Evolutionary conservation across 164 flowering plant genomes (phyloP).

Genomic region (Amborella trichopoda): DNA sequence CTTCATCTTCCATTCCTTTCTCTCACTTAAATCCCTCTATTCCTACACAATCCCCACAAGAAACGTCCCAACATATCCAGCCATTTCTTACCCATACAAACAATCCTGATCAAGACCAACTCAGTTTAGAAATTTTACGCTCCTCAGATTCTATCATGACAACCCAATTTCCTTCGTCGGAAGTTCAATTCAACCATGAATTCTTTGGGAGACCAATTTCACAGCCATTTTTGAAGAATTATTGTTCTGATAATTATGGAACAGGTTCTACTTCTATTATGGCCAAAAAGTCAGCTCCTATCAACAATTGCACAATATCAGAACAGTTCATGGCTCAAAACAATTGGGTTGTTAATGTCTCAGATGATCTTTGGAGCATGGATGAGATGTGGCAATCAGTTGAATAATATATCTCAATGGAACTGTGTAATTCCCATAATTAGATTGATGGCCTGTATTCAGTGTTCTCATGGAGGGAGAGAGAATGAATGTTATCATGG

Average conservation of each 20-base stretch:
- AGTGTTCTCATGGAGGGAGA: not conserved
- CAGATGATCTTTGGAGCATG: conserved; percentile 30
- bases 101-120: too few relatives aligned
- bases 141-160: conserved; percentile 16
- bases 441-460: not conserved
- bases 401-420: conserved; percentile 12
- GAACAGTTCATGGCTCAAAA: conserved; percentile 18
- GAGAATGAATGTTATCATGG: not conserved
- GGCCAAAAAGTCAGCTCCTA: conserved; percentile 15
- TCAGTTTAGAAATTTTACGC: too few relatives aligned
- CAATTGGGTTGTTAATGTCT: conserved; percentile 27
- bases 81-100: too few relatives aligned
- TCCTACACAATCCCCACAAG: conserved; percentile 4
- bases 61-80: not conserved
- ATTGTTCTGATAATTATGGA: not conserved
- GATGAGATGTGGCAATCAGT: conserved; percentile 38
- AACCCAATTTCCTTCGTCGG: too few relatives aligned
- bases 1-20: conserved; percentile 9
- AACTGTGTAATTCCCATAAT: too few relatives aligned
- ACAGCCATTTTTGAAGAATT: not conserved
- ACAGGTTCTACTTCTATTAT: conserved; percentile 11
- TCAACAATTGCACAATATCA: conserved; percentile 1
- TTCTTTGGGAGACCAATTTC: not conserved
- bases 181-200: too few relatives aligned
- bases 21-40: conserved; percentile 11